Conservation (phyloP, 768 basidiomycete genomes). For the Tulasnella sp. region DNA sequence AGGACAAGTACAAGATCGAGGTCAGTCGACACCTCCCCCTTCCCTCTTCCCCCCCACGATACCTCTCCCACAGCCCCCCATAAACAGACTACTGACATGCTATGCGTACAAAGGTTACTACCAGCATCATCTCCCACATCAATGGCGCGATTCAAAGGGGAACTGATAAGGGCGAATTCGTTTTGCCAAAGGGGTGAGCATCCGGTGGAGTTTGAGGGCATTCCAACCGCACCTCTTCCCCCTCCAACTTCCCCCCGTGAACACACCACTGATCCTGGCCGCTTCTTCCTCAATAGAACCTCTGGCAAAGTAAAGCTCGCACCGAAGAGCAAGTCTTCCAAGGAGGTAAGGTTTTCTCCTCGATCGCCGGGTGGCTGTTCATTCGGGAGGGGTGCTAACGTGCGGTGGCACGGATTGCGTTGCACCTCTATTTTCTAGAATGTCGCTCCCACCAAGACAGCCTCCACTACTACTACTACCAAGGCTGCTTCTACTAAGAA, state of each 20-base stretch:
- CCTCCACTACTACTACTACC: constrained; percentile 42
- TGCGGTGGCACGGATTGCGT: background rate
- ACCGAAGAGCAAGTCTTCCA: constrained; percentile 57
- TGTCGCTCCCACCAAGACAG: constrained; percentile 48
- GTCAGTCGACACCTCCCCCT: constrained; percentile 1
- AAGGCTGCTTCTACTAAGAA: constrained; percentile 46
- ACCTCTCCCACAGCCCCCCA: background rate
- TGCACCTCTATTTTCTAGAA: constrained; percentile 45
- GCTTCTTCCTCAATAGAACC: constrained; percentile 43
- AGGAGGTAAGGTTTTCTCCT: constrained; percentile 57
- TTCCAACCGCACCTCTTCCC: constrained; percentile 11
- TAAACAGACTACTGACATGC: background rate
- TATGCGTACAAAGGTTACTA: constrained; percentile 50
- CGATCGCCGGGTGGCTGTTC: constrained; percentile 37
- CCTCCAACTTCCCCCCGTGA: constrained; percentile 38
- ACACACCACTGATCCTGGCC: background rate
- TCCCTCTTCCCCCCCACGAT: background rate
- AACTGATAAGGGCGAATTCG: constrained; percentile 78
- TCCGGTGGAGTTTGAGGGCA: constrained; percentile 19
- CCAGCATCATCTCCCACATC: constrained; percentile 77
- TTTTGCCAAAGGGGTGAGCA: constrained; percentile 79
- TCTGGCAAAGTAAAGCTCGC: constrained; percentile 78
- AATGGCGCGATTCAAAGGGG: constrained; percentile 80
- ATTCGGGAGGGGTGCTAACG: background rate
- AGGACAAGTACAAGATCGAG: constrained; percentile 80